Evolutionary conservation across 139 green algal species (phyloP).

Genomic region (Zygnema circumcarinatum): DNA sequence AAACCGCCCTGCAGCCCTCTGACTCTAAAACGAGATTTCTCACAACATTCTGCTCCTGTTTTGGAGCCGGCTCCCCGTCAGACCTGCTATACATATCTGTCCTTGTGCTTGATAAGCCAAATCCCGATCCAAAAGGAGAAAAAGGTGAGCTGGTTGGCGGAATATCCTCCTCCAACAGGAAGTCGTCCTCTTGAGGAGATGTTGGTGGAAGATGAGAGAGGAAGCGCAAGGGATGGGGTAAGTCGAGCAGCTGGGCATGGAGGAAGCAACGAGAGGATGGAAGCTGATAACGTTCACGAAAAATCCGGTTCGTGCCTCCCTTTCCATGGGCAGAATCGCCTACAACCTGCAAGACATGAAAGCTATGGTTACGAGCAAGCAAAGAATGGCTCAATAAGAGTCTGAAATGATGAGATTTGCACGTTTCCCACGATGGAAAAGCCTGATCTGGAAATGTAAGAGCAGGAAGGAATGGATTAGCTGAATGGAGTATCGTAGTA

Average conservation of each 20-base stretch:
- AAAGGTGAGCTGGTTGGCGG: no score
- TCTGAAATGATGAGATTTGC: no score
- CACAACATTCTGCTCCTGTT: background rate
- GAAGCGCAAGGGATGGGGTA: background rate
- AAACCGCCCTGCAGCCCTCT: no score
- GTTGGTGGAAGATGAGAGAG: background rate
- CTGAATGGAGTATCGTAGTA: no score
- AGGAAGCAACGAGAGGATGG: background rate
- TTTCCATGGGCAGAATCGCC: background rate
- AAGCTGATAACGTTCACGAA: background rate
- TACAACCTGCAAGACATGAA: background rate
- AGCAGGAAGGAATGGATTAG: no score
- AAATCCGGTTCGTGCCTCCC: background rate
- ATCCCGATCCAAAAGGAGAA: no score
- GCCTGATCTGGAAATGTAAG: no score
- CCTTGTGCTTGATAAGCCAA: no score
- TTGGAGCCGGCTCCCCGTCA: background rate
- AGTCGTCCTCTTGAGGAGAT: background rate
- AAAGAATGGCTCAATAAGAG: no score
- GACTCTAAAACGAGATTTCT: background rate
- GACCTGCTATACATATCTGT: background rate
- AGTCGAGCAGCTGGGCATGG: background rate
- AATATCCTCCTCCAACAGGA: background rate
- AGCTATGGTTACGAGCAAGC: no score
- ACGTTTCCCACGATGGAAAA: no score